Conservation (phyloP, 352 stramenopile species). For the Pythium dissotocum region DNA sequence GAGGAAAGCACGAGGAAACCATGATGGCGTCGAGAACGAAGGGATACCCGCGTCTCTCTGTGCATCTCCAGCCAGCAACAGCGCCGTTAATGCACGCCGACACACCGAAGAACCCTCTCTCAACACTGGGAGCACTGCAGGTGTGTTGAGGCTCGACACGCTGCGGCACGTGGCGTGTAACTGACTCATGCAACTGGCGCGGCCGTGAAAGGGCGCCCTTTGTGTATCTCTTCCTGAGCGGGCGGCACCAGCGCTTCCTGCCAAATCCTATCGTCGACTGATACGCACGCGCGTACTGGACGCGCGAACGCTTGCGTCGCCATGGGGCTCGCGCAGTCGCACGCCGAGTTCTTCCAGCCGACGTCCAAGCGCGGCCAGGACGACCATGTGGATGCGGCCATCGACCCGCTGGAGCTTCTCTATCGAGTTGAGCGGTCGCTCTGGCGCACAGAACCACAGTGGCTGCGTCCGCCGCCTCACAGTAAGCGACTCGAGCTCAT, state of each 20-base stretch:
- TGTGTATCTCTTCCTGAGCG: not conserved
- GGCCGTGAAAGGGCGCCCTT: slow-evolving; percentile 3
- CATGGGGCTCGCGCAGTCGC: slow-evolving; percentile 55
- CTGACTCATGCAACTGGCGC: slow-evolving; percentile 2
- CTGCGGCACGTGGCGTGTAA: not conserved
- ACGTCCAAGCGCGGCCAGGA: slow-evolving; percentile 19
- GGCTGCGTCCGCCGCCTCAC: slow-evolving; percentile 26
- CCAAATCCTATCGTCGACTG: not conserved
- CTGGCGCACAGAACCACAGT: slow-evolving; percentile 42
- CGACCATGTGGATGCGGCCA: slow-evolving; percentile 36
- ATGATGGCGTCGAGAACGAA: no score
- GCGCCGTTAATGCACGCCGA: not conserved
- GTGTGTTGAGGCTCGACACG: not conserved
- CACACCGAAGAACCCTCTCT: not conserved
- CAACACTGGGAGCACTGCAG: no score
- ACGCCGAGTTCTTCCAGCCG: slow-evolving; percentile 47
- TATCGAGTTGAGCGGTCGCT: slow-evolving; percentile 42
- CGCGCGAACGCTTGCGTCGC: not conserved
- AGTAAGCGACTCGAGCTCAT: slow-evolving; percentile 17
- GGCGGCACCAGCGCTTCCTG: not conserved
- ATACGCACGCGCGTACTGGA: not conserved
- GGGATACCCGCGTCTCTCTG: not conserved
- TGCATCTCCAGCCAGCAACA: not conserved
- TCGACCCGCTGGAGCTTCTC: slow-evolving; percentile 47
- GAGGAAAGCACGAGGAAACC: no score